These are phyloP conservation scores for Trypanosoma caninum DNA, from an alignment of 208 protist genomes.

Conservation along the genomic window DNA sequence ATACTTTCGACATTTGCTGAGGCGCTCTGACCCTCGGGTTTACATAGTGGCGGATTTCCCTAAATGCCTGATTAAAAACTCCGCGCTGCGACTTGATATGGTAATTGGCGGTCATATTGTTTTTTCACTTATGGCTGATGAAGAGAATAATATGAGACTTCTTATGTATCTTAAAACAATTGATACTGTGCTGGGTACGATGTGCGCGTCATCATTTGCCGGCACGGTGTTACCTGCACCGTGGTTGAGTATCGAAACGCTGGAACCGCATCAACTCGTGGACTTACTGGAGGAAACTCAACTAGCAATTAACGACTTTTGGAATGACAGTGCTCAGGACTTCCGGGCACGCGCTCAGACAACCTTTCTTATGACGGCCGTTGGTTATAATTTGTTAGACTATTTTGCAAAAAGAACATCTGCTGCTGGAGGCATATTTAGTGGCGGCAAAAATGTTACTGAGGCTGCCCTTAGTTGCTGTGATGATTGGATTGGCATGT, in stretches of 20 bases:
- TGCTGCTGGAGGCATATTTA: constrained; percentile 50
- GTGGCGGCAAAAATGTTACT: constrained; percentile 38
- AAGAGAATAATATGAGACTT: constrained; percentile 26
- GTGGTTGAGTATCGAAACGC: constrained; percentile 40
- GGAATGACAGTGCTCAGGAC: constrained; percentile 81
- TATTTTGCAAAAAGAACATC: constrained; percentile 55
- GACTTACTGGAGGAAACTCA: constrained; percentile 80
- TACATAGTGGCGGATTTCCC: constrained; percentile 66
- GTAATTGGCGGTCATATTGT: constrained; percentile 69
- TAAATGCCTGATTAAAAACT: constrained; percentile 45
- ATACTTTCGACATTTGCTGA: constrained; percentile 72
- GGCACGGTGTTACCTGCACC: constrained; percentile 48
- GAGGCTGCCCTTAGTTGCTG: constrained; percentile 66
- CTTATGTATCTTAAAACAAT: constrained; percentile 57
- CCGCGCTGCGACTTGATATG: constrained; percentile 53
- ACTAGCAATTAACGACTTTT: constrained; percentile 78
- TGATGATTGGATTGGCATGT: constrained; percentile 76
- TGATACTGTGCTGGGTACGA: constrained; percentile 56
- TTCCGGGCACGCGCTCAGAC: constrained; percentile 56
- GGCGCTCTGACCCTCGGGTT: constrained; percentile 43
- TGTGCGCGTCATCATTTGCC: constrained; percentile 76
- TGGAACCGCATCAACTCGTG: constrained; percentile 49
- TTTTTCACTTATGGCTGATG: constrained; percentile 55
- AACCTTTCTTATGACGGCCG: constrained; percentile 76
- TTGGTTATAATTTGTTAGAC: constrained; percentile 62